A percentile compares a stretch with the other conserved stretches of the same genome.
Conservation (phyloP, 768 basidiomycete genomes). For the Rhodosporidiobolus odoratus region DNA sequence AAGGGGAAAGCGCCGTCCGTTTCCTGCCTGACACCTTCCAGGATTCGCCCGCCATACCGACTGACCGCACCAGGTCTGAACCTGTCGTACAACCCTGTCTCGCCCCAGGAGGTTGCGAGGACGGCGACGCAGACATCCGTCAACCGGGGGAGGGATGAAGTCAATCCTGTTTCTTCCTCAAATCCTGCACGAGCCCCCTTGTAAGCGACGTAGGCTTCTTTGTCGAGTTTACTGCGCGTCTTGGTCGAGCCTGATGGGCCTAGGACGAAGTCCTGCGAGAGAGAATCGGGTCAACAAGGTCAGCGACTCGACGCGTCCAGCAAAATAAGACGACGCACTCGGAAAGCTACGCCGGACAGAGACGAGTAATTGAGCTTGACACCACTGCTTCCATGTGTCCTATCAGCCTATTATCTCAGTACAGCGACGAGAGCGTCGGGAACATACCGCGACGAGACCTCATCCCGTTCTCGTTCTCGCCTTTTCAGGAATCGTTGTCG, state of each 20-base stretch:
- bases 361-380: slow-evolving; percentile 1
- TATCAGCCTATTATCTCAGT: not conserved
- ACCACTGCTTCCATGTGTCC: not conserved
- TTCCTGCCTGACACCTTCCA: not conserved
- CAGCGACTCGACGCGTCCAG: slow-evolving; percentile 12
- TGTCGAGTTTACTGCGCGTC: slow-evolving; percentile 8
- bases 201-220: not conserved
- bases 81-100: too few relatives aligned
- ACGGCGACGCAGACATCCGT: not conserved
- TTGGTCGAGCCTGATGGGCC: not conserved
- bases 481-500: not conserved
- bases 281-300: not conserved
- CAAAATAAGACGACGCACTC: not conserved
- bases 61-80: not conserved
- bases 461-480: not conserved
- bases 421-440: not conserved
- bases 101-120: too few relatives aligned
- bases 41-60: not conserved
- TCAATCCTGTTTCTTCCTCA: not conserved
- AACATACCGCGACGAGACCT: not conserved
- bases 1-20: not conserved
- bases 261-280: slow-evolving; percentile 16
- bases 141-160: not conserved
- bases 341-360: slow-evolving; percentile 9
- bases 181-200: not conserved